A percentile compares a stretch with the other conserved stretches of the same genome.
phyloP scores from a whole-genome alignment of 805 yeast species.

The Brettanomyces bruxellensis region DNA sequence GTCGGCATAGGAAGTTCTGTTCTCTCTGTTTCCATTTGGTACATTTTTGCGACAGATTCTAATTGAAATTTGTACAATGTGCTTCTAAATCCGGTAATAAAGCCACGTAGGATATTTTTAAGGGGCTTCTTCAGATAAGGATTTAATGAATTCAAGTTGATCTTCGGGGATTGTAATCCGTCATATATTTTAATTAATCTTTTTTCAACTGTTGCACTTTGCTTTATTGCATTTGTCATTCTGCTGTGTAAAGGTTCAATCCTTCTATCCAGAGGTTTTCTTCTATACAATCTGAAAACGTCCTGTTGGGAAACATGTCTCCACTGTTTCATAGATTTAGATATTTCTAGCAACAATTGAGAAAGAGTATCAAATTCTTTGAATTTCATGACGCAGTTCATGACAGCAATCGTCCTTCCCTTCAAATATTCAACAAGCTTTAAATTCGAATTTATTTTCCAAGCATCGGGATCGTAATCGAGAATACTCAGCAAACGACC shows the following conservation, averaged over 20 bases:
- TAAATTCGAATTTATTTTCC: slow-evolving; percentile 21
- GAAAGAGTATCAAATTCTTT: background rate
- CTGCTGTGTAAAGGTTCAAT: background rate
- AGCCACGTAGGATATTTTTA: slow-evolving; percentile 18
- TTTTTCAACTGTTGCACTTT: background rate
- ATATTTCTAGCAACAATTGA: background rate
- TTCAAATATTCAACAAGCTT: slow-evolving; percentile 5
- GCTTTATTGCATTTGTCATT: background rate
- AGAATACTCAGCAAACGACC: slow-evolving; percentile 27
- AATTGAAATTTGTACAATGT: slow-evolving; percentile 48
- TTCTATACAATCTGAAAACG: too few relatives aligned
- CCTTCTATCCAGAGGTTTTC: too few relatives aligned
- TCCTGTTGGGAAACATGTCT: background rate
- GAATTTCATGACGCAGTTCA: slow-evolving; percentile 1
- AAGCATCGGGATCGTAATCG: slow-evolving; percentile 33
- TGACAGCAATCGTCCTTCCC: background rate
- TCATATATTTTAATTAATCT: slow-evolving; percentile 28
- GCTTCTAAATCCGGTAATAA: slow-evolving; percentile 40
- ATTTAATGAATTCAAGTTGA: slow-evolving; percentile 13
- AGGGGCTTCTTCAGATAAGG: slow-evolving; percentile 14
- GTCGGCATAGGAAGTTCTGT: slow-evolving; percentile 17
- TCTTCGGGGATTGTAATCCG: slow-evolving; percentile 23
- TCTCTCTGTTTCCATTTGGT: slow-evolving; percentile 37
- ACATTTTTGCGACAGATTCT: slow-evolving; percentile 54
- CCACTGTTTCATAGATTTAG: background rate